These are phyloP conservation scores for Apophysomyces sp. DNA, from an alignment of 371 early-diverging fungal genomes.

Conservation along the genomic window DNA sequence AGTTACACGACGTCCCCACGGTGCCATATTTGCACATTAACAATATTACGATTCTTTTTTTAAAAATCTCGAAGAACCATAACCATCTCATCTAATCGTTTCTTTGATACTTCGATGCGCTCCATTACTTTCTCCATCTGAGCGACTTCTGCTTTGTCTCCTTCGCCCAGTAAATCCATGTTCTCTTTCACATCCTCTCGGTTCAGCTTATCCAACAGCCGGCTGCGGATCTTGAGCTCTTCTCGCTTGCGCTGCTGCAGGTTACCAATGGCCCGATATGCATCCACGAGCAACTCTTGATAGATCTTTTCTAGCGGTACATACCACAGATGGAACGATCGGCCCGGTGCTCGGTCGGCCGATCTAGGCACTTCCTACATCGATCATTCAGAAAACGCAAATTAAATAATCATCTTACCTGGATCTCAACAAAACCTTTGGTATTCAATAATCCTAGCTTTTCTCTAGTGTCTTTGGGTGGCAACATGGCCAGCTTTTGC, in stretches of 20 bases:
- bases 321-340: conserved; percentile 85
- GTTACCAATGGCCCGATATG: conserved; percentile 68
- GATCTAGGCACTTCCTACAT: conserved; percentile 84
- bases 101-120: conserved; percentile 58
- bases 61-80: conserved; percentile 72
- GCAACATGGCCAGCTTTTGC: conserved; percentile 77
- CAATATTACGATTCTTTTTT: no score
- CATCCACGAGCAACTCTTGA: conserved; percentile 56
- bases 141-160: conserved; percentile 58
- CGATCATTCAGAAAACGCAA: background rate
- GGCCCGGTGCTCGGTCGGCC: conserved; percentile 81
- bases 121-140: conserved; percentile 51
- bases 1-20: background rate
- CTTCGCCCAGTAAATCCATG: conserved; percentile 53
- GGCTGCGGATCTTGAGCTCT: conserved; percentile 56
- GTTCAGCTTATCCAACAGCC: conserved; percentile 73
- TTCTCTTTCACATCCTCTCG: conserved; percentile 75
- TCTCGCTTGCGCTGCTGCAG: conserved; percentile 66
- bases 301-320: conserved; percentile 67
- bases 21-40: no score
- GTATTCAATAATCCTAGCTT: conserved; percentile 64
- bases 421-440: conserved; percentile 76
- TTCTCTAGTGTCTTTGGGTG: conserved; percentile 71
- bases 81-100: conserved; percentile 67
- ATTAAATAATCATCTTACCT: conserved; percentile 28